Evolutionary conservation across 164 flowering plant genomes (phyloP).

Genomic region (Annona squamosa): DNA sequence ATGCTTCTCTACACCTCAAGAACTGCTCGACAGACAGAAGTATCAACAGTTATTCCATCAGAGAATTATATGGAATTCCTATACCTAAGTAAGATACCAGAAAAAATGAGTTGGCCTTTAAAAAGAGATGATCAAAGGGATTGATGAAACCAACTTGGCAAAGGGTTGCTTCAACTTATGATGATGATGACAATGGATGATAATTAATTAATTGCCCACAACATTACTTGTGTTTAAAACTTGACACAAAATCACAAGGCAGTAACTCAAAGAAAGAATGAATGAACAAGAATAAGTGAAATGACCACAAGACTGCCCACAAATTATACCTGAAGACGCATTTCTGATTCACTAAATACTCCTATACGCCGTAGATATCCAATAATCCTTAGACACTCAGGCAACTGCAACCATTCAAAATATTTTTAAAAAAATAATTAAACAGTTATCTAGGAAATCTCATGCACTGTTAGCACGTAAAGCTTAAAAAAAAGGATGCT

Average conservation of each 20-base stretch:
- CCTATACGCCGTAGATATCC: conserved; percentile 97
- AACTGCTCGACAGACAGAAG: conserved; percentile 42
- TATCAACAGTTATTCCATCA: background rate
- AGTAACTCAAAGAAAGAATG: background rate
- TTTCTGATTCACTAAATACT: conserved; percentile 88
- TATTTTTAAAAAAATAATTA: background rate
- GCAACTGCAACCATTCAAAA: conserved; percentile 47
- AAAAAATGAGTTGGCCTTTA: too few species aligned
- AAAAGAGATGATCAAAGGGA: too few species aligned
- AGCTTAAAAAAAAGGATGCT: background rate
- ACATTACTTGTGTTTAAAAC: background rate
- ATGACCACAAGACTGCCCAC: background rate
- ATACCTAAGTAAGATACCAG: too few species aligned
- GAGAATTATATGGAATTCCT: background rate
- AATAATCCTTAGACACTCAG: conserved; percentile 92
- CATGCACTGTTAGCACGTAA: background rate
- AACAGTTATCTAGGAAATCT: background rate
- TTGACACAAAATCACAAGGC: background rate
- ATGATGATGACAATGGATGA: too few species aligned
- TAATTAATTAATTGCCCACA: too few species aligned
- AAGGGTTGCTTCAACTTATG: too few species aligned
- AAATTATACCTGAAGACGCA: conserved; percentile 76
- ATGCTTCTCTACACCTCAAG: conserved; percentile 90
- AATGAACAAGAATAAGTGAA: background rate
- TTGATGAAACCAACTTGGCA: too few species aligned